These are phyloP conservation scores for Trichoderma oligosporum DNA, from an alignment of 2,329 filamentous ascomycete genomes.

Conservation along the genomic window DNA sequence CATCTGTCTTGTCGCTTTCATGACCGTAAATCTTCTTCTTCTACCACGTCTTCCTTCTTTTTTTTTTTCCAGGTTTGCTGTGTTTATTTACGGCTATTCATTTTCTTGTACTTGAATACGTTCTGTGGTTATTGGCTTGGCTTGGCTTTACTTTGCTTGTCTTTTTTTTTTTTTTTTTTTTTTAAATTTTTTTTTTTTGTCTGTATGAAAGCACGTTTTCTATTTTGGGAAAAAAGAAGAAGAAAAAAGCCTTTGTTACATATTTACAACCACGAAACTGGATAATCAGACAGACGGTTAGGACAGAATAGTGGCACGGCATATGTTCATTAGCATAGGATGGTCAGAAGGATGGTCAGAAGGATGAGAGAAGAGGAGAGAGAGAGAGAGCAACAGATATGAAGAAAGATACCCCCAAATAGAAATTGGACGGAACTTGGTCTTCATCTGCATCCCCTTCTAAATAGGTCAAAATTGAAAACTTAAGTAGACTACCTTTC, in stretches of 20 bases:
- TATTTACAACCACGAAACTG: neutral
- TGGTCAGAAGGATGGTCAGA: neutral
- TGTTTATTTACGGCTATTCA: too few species aligned
- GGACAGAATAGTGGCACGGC: neutral
- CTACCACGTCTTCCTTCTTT: neutral
- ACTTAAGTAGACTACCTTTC: neutral
- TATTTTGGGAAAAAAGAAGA: neutral
- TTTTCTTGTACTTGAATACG: too few species aligned
- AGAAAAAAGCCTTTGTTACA: neutral
- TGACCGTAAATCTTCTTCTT: neutral
- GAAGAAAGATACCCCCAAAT: slow-evolving; percentile 30
- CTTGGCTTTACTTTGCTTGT: neutral
- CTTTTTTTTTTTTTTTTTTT: neutral
- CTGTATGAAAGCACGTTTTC: too few species aligned
- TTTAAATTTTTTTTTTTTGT: neutral
- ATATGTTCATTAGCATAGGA: neutral
- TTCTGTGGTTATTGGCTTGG: too few species aligned
- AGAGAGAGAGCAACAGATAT: slow-evolving; percentile 23
- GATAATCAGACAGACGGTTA: neutral
- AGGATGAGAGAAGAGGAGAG: slow-evolving; percentile 22
- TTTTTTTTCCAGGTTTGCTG: too few species aligned
- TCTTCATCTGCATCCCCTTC: slow-evolving; percentile 15
- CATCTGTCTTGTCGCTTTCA: neutral
- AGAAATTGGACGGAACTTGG: slow-evolving; percentile 27
- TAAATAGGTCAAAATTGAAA: neutral